Evolutionary conservation across 257 asterid genomes (phyloP).

Genomic region (Echites panduratus): DNA sequence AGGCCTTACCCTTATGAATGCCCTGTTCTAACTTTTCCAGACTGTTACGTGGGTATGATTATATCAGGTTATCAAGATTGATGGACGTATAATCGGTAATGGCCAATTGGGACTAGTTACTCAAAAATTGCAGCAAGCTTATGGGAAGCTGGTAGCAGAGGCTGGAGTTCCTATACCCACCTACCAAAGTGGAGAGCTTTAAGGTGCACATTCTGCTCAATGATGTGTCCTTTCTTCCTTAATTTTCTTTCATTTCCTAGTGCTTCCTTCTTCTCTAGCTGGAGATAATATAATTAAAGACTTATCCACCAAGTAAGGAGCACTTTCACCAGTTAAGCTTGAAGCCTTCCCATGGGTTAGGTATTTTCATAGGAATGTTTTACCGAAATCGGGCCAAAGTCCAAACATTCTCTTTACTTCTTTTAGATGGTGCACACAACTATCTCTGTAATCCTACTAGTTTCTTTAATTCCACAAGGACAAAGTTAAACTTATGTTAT

Average conservation of each 20-base stretch:
- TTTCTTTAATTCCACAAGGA: background rate
- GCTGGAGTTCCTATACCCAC: conserved; percentile 82
- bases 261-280: background rate
- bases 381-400: background rate
- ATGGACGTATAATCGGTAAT: conserved; percentile 72
- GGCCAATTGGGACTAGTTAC: conserved; percentile 84
- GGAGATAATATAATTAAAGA: background rate
- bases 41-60: background rate
- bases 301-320: background rate
- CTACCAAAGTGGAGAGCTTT: conserved; percentile 27
- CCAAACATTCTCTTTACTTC: background rate
- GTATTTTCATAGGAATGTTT: background rate
- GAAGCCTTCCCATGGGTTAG: background rate
- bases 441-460: background rate
- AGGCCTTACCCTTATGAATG: background rate
- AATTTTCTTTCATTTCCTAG: background rate
- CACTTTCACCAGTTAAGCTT: background rate
- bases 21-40: background rate
- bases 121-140: conserved; percentile 60
- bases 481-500: background rate
- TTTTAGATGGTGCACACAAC: background rate
- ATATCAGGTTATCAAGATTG: conserved; percentile 62
- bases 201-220: background rate
- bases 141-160: conserved; percentile 40
- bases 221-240: background rate